phyloP scores from a whole-genome alignment of 768 basidiomycete genomes.

The Phanerodontia chrysosporium region DNA sequence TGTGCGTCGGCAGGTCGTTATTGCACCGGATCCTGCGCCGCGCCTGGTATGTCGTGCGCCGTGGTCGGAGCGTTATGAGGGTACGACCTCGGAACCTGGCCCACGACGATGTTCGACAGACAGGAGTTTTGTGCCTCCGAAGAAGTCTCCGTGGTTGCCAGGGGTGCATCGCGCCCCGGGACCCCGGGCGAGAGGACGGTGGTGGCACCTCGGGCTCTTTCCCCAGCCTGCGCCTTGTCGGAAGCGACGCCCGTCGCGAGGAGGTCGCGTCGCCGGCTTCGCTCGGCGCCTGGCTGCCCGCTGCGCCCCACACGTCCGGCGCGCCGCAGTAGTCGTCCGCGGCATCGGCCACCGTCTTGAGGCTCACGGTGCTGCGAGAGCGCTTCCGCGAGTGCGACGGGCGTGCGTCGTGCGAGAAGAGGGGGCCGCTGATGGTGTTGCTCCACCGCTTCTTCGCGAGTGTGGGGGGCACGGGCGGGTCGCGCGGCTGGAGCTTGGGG shows the following conservation, averaged over 20 bases:
- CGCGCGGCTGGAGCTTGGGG: conserved; percentile 11
- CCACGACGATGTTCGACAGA: background rate
- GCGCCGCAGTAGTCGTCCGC: background rate
- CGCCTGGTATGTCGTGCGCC: background rate
- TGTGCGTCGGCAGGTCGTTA: too few relatives aligned
- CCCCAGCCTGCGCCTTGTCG: background rate
- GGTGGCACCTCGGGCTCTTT: background rate
- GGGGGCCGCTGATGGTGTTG: background rate
- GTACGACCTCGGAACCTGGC: background rate
- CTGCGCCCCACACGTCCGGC: background rate
- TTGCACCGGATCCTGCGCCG: too few relatives aligned
- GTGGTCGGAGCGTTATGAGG: background rate
- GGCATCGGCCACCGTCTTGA: background rate
- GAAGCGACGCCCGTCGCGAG: background rate
- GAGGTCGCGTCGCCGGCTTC: background rate
- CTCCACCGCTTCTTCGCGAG: conserved; percentile 11
- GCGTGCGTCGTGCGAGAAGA: background rate
- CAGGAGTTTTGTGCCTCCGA: too few relatives aligned
- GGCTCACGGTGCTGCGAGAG: background rate
- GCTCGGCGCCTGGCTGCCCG: background rate
- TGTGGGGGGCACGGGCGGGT: conserved; percentile 13
- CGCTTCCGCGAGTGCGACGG: background rate
- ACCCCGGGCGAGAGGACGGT: background rate
- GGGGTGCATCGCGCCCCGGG: background rate
- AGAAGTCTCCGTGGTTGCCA: background rate